Evolutionary conservation across 2,329 filamentous ascomycete species (phyloP), one percentile per base, ranked within the genome.

Genomic region (Arthrinium phaeospermum): DNA sequence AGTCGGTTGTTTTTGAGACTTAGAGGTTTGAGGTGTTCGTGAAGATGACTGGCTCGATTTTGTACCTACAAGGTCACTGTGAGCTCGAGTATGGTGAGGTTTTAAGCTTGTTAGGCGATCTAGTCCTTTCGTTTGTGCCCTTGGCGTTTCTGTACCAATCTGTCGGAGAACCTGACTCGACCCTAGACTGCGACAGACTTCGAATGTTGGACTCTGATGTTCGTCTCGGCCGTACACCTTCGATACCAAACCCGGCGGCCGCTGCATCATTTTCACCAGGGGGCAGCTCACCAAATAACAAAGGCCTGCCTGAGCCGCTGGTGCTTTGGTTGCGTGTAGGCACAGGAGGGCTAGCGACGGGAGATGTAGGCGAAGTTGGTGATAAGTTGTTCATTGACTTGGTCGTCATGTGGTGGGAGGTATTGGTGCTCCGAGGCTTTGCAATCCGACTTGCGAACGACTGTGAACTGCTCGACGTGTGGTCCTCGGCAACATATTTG

Each of bases 201-300:
- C 89, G 82, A 74, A 93, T 82, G 79, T 87, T 91, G n/a, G 93
- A 91, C 78, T 95, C 93, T 61, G 93, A 94, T 30, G 91, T 91
- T 81, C 92, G 88, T 74, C 92, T 86, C 73, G 86, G 85, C 69
- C 87, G 83, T 69, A 84, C 78, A 46, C 82, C 80, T 73, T 88
- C 84, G 75, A 93, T 92, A 70, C 91, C 91, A 82, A 90, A 91
- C 6, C 90, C 91, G 70, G 86, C 83, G 68, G 87, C 83, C 27
- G 85, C 81, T 37, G 85, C 79, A 75, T 89, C 85, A 41, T 47
- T 57, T 76, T 85, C 86, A 75, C 90, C 86, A 49, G 90, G 85
- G n/a, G 90, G 87, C 41, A 91, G 83, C 75, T 95, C 94, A 49
- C 93, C 93, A 83, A 96, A 96, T 27, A 95, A 83, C 47, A 93